Percentiles rank a stretch among this genome's conserved stretches.
These are phyloP conservation scores for Eustoma russellianum DNA, from an alignment of 257 asterid genomes.

Conservation along the genomic window DNA sequence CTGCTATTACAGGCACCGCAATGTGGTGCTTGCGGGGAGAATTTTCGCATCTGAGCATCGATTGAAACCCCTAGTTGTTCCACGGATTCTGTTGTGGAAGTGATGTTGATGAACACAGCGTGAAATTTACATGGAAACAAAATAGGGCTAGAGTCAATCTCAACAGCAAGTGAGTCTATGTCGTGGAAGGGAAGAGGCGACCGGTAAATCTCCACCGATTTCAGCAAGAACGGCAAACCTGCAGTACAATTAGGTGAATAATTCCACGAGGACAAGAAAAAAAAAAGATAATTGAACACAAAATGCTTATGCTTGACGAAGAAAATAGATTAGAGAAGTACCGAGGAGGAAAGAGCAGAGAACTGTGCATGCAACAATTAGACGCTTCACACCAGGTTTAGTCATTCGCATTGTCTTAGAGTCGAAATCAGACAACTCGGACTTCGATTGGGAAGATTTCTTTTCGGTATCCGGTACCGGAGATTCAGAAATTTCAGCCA, in stretches of 20 bases:
- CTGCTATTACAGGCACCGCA: constrained; percentile 61
- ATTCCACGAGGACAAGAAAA: no score
- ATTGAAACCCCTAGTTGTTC: constrained; percentile 42
- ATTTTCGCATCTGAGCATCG: constrained; percentile 37
- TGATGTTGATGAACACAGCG: constrained; percentile 47
- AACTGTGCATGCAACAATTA: no score
- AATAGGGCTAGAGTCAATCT: constrained; percentile 47
- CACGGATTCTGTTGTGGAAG: constrained; percentile 16
- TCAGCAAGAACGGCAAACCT: constrained; percentile 53
- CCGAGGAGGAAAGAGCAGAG: no score
- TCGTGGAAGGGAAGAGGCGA: constrained; percentile 87
- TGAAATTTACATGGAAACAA: constrained; percentile 68
- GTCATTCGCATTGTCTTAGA: no score
- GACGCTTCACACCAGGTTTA: no score
- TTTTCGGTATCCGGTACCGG: constrained; percentile 14
- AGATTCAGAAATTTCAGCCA: constrained; percentile 55
- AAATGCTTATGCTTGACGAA: no score
- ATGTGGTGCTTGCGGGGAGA: constrained; percentile 19
- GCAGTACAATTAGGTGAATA: no score
- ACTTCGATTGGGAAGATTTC: background rate
- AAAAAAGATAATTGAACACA: no score
- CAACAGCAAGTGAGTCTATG: constrained; percentile 51
- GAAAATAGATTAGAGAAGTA: no score
- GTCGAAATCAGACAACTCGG: constrained; percentile 18
- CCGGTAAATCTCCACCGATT: constrained; percentile 81